phyloP scores from a whole-genome alignment of 495 filamentous ascomycete genomes.

The Neurospora hispaniola region DNA sequence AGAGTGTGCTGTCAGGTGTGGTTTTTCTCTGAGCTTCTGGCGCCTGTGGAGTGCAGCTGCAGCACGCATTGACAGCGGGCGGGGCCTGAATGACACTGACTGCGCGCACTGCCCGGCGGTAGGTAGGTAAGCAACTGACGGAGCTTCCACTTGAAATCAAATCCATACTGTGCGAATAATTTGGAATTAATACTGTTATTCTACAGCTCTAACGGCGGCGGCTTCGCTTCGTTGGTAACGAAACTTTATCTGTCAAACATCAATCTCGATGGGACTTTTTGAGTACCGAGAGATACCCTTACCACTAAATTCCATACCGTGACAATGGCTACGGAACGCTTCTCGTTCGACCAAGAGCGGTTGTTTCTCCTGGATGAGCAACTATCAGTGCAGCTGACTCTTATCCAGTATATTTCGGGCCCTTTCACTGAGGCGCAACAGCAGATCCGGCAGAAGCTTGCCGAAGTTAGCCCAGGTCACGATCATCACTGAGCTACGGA shows the following conservation, averaged over 20 bases:
- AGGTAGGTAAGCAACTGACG: background rate
- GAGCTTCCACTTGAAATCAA: too few species aligned
- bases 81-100: background rate
- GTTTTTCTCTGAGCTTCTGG: background rate
- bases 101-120: background rate
- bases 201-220: background rate
- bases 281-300: background rate
- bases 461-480: background rate
- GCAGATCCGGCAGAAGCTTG: background rate
- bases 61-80: background rate
- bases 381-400: background rate
- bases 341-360: background rate
- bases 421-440: background rate
- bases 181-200: background rate
- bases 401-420: background rate
- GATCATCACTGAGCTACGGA: background rate
- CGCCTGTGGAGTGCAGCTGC: background rate
- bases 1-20: background rate
- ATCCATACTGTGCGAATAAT: background rate
- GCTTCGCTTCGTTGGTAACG: background rate
- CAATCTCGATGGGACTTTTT: background rate
- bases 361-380: background rate
- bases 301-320: background rate
- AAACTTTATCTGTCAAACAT: background rate
- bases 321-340: background rate